A percentile compares a stretch with the other conserved stretches of the same genome.
Evolutionary conservation across 2,329 filamentous ascomycete species (phyloP).

Genomic region (Cadophora sp.): DNA sequence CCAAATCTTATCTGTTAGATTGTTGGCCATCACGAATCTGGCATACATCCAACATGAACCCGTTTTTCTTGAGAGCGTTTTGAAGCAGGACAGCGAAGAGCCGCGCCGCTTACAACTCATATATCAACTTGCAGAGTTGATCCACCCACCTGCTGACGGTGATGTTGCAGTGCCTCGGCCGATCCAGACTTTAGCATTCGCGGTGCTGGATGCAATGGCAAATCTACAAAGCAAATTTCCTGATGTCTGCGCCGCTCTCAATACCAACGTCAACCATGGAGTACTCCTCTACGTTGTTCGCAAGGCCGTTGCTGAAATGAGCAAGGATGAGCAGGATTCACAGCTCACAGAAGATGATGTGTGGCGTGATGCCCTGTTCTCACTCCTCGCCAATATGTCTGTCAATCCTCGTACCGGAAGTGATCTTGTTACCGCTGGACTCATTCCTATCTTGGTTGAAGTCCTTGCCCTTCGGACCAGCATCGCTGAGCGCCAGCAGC

Average conservation of each 20-base stretch:
- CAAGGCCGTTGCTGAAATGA: constrained; percentile 87
- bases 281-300: constrained; percentile 91
- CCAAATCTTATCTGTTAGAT: constrained; percentile 77
- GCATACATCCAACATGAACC: constrained; percentile 86
- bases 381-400: constrained; percentile 82
- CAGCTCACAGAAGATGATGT: constrained; percentile 76
- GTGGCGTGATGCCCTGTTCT: constrained; percentile 90
- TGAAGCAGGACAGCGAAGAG: constrained; percentile 88
- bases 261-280: constrained; percentile 95
- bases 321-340: constrained; percentile 63
- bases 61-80: constrained; percentile 83
- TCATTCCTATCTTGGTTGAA: constrained; percentile 90
- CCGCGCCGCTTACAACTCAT: constrained; percentile 87
- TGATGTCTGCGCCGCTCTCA: constrained; percentile 89
- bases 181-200: constrained; percentile 82
- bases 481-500: constrained; percentile 83
- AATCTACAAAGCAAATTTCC: constrained; percentile 76
- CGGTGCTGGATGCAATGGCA: constrained; percentile 85
- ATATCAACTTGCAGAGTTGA: constrained; percentile 90
- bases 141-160: constrained; percentile 80
- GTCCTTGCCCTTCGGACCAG: constrained; percentile 82
- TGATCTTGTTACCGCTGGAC: constrained; percentile 85
- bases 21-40: constrained; percentile 88
- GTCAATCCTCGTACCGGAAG: constrained; percentile 77
- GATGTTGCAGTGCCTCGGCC: constrained; percentile 72